Conservation (phyloP, 108 stramenopile genomes). For the Craspedostauros australis region DNA sequence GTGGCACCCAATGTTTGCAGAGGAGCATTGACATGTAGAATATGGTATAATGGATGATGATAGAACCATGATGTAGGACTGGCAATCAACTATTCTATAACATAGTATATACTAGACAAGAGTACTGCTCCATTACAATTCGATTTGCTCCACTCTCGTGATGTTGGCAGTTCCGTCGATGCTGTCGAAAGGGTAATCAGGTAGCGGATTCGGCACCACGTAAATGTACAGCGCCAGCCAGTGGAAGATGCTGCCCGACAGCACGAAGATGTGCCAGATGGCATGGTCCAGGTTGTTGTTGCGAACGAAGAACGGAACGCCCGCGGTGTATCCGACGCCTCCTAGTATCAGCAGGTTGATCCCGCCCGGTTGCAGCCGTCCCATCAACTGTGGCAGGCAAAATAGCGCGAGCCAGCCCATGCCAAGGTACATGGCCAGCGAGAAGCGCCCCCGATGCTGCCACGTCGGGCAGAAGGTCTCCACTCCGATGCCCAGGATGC, state of each 20-base stretch:
- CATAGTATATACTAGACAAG: no score
- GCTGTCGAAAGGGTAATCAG: not conserved
- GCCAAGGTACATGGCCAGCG: conserved; percentile 72
- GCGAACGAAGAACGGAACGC: conserved; percentile 82
- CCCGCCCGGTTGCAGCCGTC: conserved; percentile 32
- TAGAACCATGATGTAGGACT: no score
- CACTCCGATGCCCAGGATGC: conserved; percentile 55
- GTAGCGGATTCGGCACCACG: conserved; percentile 24
- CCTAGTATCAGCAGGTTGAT: conserved; percentile 55
- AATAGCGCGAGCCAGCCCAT: conserved; percentile 78
- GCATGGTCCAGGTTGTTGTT: conserved; percentile 82
- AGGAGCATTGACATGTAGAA: no score
- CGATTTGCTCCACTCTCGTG: no score
- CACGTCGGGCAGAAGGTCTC: conserved; percentile 53
- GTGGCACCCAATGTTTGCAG: no score
- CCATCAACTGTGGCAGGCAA: conserved; percentile 49
- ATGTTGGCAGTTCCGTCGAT: no score
- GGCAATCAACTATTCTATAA: no score
- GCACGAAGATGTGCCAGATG: conserved; percentile 80
- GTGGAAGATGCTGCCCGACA: conserved; percentile 69
- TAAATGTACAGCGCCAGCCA: conserved; percentile 66
- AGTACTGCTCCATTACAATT: no score
- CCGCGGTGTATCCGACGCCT: conserved; percentile 77
- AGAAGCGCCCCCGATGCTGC: conserved; percentile 50
- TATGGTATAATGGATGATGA: no score